Conservation (phyloP, 352 stramenopile genomes). For the Globisporangium spinosum region DNA sequence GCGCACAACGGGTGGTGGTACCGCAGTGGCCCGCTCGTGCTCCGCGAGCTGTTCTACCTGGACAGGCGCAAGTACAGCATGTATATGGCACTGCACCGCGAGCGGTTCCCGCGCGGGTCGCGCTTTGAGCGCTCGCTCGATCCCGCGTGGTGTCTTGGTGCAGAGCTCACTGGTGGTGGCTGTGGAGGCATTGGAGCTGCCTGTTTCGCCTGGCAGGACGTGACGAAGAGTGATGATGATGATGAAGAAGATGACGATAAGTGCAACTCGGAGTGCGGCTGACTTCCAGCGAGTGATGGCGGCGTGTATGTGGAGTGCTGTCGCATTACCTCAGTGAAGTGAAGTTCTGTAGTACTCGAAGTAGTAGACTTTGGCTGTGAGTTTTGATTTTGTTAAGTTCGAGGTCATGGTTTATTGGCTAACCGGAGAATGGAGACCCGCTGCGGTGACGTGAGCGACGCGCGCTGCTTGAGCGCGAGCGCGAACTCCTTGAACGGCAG, state of each 20-base stretch:
- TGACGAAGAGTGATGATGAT: conserved; percentile 8
- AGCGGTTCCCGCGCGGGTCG: conserved; percentile 28
- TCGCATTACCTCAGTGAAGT: neutral
- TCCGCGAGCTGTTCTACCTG: conserved; percentile 25
- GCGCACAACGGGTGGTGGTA: conserved; percentile 36
- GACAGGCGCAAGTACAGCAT: conserved; percentile 17
- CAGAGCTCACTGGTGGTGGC: neutral
- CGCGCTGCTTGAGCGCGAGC: conserved; percentile 51
- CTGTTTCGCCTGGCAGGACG: conserved; percentile 9
- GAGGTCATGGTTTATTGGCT: neutral
- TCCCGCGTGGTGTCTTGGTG: conserved; percentile 25
- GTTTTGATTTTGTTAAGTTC: neutral
- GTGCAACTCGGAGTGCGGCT: neutral
- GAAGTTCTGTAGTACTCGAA: neutral
- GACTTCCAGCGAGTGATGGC: neutral
- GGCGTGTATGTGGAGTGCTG: neutral
- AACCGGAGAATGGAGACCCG: conserved; percentile 38
- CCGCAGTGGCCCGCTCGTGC: conserved; percentile 23
- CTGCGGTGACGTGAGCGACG: conserved; percentile 42
- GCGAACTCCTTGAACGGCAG: conserved; percentile 57
- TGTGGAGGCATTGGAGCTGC: neutral
- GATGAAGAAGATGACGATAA: neutral
- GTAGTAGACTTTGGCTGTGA: neutral
- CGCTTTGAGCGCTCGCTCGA: conserved; percentile 21
- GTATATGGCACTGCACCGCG: conserved; percentile 24